Conservation (phyloP, 208 protist genomes). For the Crithidia expoeki region DNA sequence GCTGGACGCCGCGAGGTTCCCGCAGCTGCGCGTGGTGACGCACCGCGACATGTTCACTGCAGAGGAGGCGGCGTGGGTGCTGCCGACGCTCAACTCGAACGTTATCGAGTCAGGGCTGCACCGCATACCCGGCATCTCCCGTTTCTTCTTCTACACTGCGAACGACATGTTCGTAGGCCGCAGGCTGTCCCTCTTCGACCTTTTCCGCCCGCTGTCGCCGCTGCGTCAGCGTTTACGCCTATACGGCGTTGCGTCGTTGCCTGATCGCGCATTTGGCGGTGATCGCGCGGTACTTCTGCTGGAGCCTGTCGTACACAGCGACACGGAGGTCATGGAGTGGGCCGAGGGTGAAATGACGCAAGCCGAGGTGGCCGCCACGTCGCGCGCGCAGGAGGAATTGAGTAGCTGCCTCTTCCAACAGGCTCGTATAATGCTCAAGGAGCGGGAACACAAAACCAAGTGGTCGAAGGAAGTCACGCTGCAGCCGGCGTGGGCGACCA, state of each 20-base stretch:
- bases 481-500: conserved; percentile 16
- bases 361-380: background rate
- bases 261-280: background rate
- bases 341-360: background rate
- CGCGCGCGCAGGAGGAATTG: conserved; percentile 6
- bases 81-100: conserved; percentile 49
- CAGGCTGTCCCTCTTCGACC: conserved; percentile 45
- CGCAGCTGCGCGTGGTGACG: conserved; percentile 41
- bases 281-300: conserved; percentile 18
- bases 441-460: background rate
- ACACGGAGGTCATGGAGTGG: conserved; percentile 1
- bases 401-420: conserved; percentile 17
- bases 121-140: conserved; percentile 45
- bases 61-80: conserved; percentile 27
- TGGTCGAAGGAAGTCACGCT: background rate
- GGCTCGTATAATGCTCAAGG: background rate
- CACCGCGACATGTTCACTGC: conserved; percentile 43
- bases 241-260: background rate
- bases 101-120: conserved; percentile 47
- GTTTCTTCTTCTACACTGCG: conserved; percentile 55
- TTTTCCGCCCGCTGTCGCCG: conserved; percentile 49
- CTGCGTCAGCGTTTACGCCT: conserved; percentile 6
- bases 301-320: conserved; percentile 33
- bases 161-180: conserved; percentile 60
- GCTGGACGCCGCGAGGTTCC: conserved; percentile 39